phyloP scores from a whole-genome alignment of 768 basidiomycete genomes.

The Mycena chlorophos region DNA sequence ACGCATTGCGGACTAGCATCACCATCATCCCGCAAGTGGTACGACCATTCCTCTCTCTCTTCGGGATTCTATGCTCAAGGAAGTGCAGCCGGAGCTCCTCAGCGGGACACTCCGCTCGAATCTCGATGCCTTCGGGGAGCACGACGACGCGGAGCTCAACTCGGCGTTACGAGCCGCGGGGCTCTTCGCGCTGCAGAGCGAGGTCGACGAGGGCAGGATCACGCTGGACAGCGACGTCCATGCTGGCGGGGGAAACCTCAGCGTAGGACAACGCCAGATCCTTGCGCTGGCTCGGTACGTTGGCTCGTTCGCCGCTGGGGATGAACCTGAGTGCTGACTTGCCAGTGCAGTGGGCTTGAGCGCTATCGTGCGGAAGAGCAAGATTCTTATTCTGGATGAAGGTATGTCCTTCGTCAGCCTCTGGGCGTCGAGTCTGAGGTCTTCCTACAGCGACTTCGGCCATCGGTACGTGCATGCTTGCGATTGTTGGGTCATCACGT shows the following conservation, averaged over 20 bases:
- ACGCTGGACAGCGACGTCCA: slow-evolving; percentile 34
- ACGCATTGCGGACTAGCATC: slow-evolving; percentile 61
- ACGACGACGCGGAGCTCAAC: slow-evolving; percentile 38
- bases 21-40: slow-evolving; percentile 62
- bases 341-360: background rate
- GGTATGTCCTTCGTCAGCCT: background rate
- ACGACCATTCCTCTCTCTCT: slow-evolving; percentile 23
- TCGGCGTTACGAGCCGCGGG: slow-evolving; percentile 34
- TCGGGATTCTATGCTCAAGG: background rate
- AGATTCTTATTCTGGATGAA: slow-evolving; percentile 24
- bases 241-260: slow-evolving; percentile 33
- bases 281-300: slow-evolving; percentile 42
- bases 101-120: slow-evolving; percentile 42
- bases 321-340: background rate
- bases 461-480: background rate
- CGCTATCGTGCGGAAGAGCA: slow-evolving; percentile 18
- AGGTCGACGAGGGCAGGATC: slow-evolving; percentile 26
- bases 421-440: background rate
- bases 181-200: slow-evolving; percentile 29
- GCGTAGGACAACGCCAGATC: slow-evolving; percentile 47
- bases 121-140: slow-evolving; percentile 43
- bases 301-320: background rate
- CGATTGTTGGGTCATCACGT: background rate
- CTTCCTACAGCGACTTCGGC: background rate
- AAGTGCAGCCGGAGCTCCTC: slow-evolving; percentile 30